Percentiles rank a stretch among this genome's conserved stretches.
Evolutionary conservation across 805 yeast species (phyloP).

Genomic region (Yamadazyma takamatsuzukensis): DNA sequence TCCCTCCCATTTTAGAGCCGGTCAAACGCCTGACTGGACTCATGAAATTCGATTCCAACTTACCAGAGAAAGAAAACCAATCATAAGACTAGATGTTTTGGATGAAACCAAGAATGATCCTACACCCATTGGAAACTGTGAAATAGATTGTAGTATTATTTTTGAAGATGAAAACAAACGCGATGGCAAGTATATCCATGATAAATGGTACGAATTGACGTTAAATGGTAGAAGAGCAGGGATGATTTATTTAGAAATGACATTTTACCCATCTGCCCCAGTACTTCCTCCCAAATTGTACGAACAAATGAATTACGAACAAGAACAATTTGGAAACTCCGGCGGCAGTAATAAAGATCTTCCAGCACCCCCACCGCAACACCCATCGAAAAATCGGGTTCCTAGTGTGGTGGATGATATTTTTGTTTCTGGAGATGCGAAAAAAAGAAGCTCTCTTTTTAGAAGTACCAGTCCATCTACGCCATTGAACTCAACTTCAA

Average conservation of each 20-base stretch:
- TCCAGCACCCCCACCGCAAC: slow-evolving; percentile 13
- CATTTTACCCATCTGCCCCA: slow-evolving; percentile 69
- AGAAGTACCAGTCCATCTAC: slow-evolving; percentile 3
- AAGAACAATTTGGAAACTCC: not conserved
- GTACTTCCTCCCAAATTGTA: slow-evolving; percentile 36
- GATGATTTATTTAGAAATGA: slow-evolving; percentile 83
- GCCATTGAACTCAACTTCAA: slow-evolving; percentile 8
- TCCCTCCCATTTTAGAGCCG: slow-evolving; percentile 76
- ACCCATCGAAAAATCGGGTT: slow-evolving; percentile 9
- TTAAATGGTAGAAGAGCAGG: slow-evolving; percentile 80
- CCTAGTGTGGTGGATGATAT: slow-evolving; percentile 22
- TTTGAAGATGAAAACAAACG: slow-evolving; percentile 51
- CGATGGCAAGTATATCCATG: slow-evolving; percentile 67
- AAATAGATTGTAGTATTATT: slow-evolving; percentile 73
- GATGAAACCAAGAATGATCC: slow-evolving; percentile 88
- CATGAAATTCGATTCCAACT: slow-evolving; percentile 67
- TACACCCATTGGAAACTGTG: slow-evolving; percentile 77
- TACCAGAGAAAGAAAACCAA: slow-evolving; percentile 58
- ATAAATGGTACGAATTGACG: slow-evolving; percentile 74
- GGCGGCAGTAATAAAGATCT: slow-evolving; percentile 3
- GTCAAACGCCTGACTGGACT: slow-evolving; percentile 91
- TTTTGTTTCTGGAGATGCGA: slow-evolving; percentile 14
- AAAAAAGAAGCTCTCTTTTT: slow-evolving; percentile 10
- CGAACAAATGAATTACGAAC: slow-evolving; percentile 8
- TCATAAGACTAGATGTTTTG: slow-evolving; percentile 67